Conservation (phyloP, 2,329 filamentous ascomycete genomes). For the Fusarium sp. region DNA sequence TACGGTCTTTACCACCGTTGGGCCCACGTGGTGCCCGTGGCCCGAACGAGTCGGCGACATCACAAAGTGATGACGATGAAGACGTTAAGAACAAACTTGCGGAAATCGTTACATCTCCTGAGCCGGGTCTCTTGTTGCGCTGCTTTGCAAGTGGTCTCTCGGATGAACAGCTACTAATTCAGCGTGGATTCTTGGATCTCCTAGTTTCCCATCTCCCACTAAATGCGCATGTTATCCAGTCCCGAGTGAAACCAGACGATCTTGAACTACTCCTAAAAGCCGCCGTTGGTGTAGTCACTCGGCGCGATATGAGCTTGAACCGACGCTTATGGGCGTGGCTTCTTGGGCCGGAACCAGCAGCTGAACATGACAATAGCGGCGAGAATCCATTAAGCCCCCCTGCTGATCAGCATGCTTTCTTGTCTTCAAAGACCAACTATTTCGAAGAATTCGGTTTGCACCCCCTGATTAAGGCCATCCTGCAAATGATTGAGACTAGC, state of each 20-base stretch:
- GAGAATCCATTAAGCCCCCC: conserved; percentile 61
- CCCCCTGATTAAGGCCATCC: conserved; percentile 78
- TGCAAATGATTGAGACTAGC: conserved; percentile 76
- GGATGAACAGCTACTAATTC: conserved; percentile 91
- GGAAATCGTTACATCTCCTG: conserved; percentile 83
- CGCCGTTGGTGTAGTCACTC: conserved; percentile 86
- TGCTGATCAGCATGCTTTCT: conserved; percentile 60
- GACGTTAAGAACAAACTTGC: conserved; percentile 64
- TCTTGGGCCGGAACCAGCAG: conserved; percentile 78
- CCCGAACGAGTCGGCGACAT: conserved; percentile 22
- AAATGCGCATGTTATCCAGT: conserved; percentile 83
- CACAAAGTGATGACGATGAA: conserved; percentile 33
- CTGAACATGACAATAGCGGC: conserved; percentile 62
- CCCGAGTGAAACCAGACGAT: conserved; percentile 78
- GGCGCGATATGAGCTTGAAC: conserved; percentile 97
- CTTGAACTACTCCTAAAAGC: conserved; percentile 85
- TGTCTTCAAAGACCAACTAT: conserved; percentile 77
- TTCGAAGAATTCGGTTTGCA: conserved; percentile 85
- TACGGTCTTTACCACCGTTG: conserved; percentile 76
- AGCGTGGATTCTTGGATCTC: conserved; percentile 92
- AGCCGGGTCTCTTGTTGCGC: conserved; percentile 89
- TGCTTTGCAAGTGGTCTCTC: conserved; percentile 91
- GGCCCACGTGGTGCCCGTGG: conserved; percentile 28
- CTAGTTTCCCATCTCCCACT: conserved; percentile 91
- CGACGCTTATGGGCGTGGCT: conserved; percentile 96